Evolutionary conservation across 108 stramenopile genomes (phyloP), one percentile per base, ranked within the genome.

Genomic region (Cyclotella distinguenda): DNA sequence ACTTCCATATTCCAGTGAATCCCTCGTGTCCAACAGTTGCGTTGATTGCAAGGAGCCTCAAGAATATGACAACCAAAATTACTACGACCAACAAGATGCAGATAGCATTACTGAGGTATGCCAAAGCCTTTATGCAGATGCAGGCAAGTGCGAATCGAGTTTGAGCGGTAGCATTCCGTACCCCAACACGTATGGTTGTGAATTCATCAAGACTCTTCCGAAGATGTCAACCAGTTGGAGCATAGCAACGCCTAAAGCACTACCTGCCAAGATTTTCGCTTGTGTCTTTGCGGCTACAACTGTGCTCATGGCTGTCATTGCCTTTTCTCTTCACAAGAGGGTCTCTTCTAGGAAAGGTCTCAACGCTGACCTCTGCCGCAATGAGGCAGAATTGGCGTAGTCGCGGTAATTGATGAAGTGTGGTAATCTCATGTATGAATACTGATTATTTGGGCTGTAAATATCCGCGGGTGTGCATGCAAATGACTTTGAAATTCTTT

Each of bases 121-220:
- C 64, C 65, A 79, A 31, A 33, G 62, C 15, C 64, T 90, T 0
- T 90, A 93, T 57, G 82, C 83, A 16, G 65, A 53, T 18, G 72
- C 89, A 19, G 92, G 84, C 69, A 93, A 93, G 78, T 93, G 92
- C 79, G 92, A 93, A 60, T 67, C 66, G 31, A 58, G 57, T 4
- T 75, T 88, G 44, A 87, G 83, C 47, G 83, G 73, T 26, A 64
- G 25, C 30, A 71, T 54, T 60, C 71, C 76, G 34, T 82, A 85
- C 72, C 68, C 64, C 25, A 64, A 70, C 48, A 77, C 78, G 30
- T 54, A 67, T 45, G 83, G 71, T 48, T 88, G 86, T 50, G 73
- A 71, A 2, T 75, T 66, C 35, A 62, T 75, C 74, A 75, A 67
- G 44, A 62, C 59, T 25, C 54, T 75, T 36, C 63, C 63, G 27